Base-by-base conservation (phyloP, 2,329 filamentous ascomycete genomes). In the Penicillium nordicum region DNA sequence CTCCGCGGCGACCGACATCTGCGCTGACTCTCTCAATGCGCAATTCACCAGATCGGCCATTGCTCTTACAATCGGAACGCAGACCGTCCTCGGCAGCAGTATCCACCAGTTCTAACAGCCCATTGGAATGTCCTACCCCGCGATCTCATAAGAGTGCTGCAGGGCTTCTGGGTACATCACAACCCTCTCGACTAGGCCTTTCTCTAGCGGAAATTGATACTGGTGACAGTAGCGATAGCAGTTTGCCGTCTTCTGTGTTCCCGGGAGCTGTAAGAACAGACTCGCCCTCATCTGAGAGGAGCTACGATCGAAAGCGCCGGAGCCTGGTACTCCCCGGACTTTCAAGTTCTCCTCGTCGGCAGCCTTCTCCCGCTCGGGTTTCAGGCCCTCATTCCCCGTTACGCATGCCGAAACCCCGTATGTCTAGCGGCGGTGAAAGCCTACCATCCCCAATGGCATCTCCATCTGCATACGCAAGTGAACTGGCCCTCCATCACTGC, bases 281-380 rank as follows among this genome's bases (percentile, higher is more conserved):
- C 59, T 99, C 94, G 0, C 94, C 94, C 2, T 88, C 90, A 21
- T 95, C 92, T 5, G 94, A 97, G 58, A 86, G 92, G 67, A 87
- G 89, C 50, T 78, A 96, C 56, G 91, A 95, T 62, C 87, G 90
- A 59, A 92, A 97, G 63, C 86, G 94, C 44, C 87, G 89, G 66
- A 97, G 93, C 69, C 80, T 97, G 55, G 88, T 96, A 48, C 81
- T 97, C 18, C 87, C 92, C 0, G 86, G 90, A 10, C 81, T 90
- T 8, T 84, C 88, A 36, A 71, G 75, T 48, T 95, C 91, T 10
- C 90, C 90, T 41, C 88, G 86, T 50, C 86, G 94, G 27, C 92
- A 96, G 68, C 90, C 93, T 67, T 99, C 94, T 0, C 94, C 94
- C 4, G 92, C 88, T 9, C 84, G 93, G 62, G 79, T 82, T 49